Conservation (phyloP, 257 asterid species). For the Leptodermis oblonga region DNA sequence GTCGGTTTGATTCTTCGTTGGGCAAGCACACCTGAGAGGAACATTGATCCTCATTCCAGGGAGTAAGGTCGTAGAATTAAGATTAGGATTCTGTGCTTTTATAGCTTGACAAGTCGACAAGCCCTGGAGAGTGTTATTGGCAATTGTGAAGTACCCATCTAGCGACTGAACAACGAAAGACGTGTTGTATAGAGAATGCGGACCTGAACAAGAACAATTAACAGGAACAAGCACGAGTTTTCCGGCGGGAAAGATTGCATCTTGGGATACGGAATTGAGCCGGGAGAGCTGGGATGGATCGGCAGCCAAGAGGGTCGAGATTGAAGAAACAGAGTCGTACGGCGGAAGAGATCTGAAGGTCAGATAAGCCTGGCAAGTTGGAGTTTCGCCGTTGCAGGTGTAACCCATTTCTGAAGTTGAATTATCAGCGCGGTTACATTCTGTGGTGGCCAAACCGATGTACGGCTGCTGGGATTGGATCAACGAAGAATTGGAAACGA, state of each 20-base stretch:
- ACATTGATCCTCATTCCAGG: slow-evolving; percentile 41
- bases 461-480: slow-evolving; percentile 70
- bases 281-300: slow-evolving; percentile 45
- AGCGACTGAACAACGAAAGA: slow-evolving; percentile 29
- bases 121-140: slow-evolving; percentile 50
- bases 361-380: slow-evolving; percentile 62
- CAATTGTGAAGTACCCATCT: slow-evolving; percentile 26
- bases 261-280: slow-evolving; percentile 50
- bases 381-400: slow-evolving; percentile 58
- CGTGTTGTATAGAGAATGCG: slow-evolving; percentile 43
- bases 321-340: slow-evolving; percentile 41
- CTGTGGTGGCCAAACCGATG: slow-evolving; percentile 21
- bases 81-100: slow-evolving; percentile 33
- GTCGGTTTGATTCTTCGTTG: slow-evolving; percentile 46
- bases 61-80: not conserved
- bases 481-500: slow-evolving; percentile 27
- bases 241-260: slow-evolving; percentile 23
- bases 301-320: slow-evolving; percentile 47
- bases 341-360: slow-evolving; percentile 69
- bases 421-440: slow-evolving; percentile 25
- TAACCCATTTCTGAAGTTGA: slow-evolving; percentile 66
- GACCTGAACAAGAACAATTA: slow-evolving; percentile 74
- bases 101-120: slow-evolving; percentile 70
- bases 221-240: slow-evolving; percentile 59
- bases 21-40: slow-evolving; percentile 88